A percentile compares a stretch with the other conserved stretches of the same genome.
These are phyloP conservation scores for Phanerodontia chrysosporium DNA, from an alignment of 768 basidiomycete species.

Conservation along the genomic window DNA sequence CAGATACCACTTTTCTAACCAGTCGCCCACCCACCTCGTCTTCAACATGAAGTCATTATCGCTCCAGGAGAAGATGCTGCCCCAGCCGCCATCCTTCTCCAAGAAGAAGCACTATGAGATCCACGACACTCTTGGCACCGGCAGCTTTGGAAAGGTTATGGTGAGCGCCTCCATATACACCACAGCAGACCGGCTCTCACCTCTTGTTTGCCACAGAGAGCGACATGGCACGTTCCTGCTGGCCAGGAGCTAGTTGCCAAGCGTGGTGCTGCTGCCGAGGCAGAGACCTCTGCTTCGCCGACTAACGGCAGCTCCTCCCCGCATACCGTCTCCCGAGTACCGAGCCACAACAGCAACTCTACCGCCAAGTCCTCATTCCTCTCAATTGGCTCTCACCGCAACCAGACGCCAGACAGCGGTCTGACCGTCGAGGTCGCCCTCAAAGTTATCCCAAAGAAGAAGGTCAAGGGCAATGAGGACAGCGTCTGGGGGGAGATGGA, in stretches of 20 bases:
- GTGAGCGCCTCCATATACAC: constrained; percentile 35
- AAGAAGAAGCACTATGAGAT: constrained; percentile 85
- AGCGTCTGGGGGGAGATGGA: constrained; percentile 94
- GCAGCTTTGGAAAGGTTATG: constrained; percentile 90
- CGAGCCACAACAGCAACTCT: background rate
- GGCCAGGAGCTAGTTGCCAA: constrained; percentile 54
- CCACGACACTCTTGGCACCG: constrained; percentile 69
- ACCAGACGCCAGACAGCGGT: constrained; percentile 17
- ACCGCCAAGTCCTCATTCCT: constrained; percentile 9
- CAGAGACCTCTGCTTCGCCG: background rate
- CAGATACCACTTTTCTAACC: background rate
- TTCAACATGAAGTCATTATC: constrained; percentile 14
- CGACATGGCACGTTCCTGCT: constrained; percentile 73
- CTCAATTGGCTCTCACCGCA: constrained; percentile 25
- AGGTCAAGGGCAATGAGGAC: constrained; percentile 86
- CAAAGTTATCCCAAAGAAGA: constrained; percentile 94
- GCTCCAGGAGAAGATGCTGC: constrained; percentile 57
- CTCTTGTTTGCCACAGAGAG: constrained; percentile 40
- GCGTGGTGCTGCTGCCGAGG: constrained; percentile 49
- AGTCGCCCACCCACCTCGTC: background rate
- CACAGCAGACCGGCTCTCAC: background rate
- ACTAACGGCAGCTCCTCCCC: background rate
- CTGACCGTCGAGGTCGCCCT: constrained; percentile 72
- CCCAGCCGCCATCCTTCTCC: constrained; percentile 78
- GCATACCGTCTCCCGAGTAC: background rate